phyloP scores from a whole-genome alignment of 352 stramenopile species.

The Pythium scleroteichum region DNA sequence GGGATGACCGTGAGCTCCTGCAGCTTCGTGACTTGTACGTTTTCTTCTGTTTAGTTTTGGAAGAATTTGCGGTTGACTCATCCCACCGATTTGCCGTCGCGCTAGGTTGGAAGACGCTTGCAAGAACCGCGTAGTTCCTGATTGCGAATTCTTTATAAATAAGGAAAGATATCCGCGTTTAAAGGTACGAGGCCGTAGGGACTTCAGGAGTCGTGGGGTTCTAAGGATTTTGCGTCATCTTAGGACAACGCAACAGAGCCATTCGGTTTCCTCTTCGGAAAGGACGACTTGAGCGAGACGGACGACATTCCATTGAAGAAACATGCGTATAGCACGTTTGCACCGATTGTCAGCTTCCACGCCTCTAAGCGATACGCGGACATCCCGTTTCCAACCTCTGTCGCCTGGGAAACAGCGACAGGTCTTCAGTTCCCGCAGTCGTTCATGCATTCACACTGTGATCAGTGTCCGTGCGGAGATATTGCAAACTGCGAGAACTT shows the following conservation, averaged over 20 bases:
- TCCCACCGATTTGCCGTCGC: background rate
- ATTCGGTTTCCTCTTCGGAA: conserved; percentile 98
- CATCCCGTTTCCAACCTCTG: conserved; percentile 97
- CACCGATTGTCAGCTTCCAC: conserved; percentile 98
- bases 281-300: conserved; percentile 93
- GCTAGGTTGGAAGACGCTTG: conserved; percentile 93
- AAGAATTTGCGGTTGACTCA: no score
- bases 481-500: conserved; percentile 70
- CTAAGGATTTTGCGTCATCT: background rate
- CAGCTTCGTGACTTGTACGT: conserved; percentile 94
- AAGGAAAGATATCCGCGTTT: conserved; percentile 99
- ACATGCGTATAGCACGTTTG: conserved; percentile 92
- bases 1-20: conserved; percentile 97
- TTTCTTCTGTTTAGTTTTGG: no score
- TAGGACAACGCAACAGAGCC: conserved; percentile 95
- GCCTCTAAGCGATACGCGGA: conserved; percentile 92
- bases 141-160: conserved; percentile 99
- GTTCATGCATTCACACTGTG: conserved; percentile 88
- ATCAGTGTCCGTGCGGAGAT: conserved; percentile 68
- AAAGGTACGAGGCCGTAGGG: no score
- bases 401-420: conserved; percentile 94
- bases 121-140: conserved; percentile 92
- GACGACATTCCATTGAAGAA: conserved; percentile 92
- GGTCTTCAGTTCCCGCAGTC: conserved; percentile 91
- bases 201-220: no score